These are phyloP conservation scores for Xylaria sp. DNA, from an alignment of 2,329 filamentous ascomycete genomes.

Conservation along the genomic window DNA sequence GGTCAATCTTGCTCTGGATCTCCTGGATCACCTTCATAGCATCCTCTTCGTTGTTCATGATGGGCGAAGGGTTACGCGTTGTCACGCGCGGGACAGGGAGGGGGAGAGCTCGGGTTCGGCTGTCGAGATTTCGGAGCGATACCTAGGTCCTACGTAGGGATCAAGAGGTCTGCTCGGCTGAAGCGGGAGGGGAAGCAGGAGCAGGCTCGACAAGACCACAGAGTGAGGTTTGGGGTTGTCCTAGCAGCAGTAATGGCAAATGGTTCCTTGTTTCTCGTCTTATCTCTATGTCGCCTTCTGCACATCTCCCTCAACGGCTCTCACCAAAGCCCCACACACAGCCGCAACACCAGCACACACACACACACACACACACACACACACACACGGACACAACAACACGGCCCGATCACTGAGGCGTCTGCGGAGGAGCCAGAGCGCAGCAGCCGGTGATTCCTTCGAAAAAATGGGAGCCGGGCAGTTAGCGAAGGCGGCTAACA, in stretches of 20 bases:
- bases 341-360: constrained; percentile 16
- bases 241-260: constrained; percentile 6
- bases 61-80: constrained; percentile 48
- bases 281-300: constrained; percentile 28
- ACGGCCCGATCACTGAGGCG: constrained; percentile 9
- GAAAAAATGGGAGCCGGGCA: constrained; percentile 3
- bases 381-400: constrained; percentile 15
- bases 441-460: constrained; percentile 13
- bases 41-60: constrained; percentile 40
- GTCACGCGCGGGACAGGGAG: constrained; percentile 51
- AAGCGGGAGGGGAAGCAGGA: constrained; percentile 19
- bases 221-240: constrained; percentile 6
- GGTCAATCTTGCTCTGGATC: constrained; percentile 96
- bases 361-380: constrained; percentile 28
- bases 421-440: constrained; percentile 15
- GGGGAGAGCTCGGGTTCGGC: constrained; percentile 30
- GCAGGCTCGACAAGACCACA: constrained; percentile 17
- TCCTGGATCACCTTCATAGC: constrained; percentile 55
- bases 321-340: constrained; percentile 30
- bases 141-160: constrained; percentile 17
- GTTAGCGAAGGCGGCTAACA: constrained; percentile 4
- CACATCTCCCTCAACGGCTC: constrained; percentile 32
- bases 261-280: constrained; percentile 27
- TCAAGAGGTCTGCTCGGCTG: constrained; percentile 21
- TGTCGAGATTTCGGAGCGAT: constrained; percentile 28